Evolutionary conservation across 2,329 filamentous ascomycete species (phyloP).

Genomic region (Aspergillus sp.): DNA sequence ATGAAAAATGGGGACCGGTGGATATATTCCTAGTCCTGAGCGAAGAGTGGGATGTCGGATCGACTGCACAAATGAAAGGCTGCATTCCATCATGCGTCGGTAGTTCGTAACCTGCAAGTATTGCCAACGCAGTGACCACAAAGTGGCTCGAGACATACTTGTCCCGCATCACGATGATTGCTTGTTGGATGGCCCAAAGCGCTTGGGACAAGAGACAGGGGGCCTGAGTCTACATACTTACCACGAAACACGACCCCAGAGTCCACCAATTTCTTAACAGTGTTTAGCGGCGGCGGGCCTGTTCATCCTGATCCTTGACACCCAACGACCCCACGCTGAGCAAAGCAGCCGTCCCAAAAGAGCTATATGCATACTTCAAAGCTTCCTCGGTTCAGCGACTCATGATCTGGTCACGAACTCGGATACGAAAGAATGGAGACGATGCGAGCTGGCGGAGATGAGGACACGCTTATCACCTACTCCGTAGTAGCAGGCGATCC

Average conservation of each 20-base stretch:
- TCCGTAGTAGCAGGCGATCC: not conserved
- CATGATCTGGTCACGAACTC: constrained; percentile 16
- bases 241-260: no score
- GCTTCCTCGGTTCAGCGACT: constrained; percentile 3
- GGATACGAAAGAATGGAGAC: constrained; percentile 4
- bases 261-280: not conserved
- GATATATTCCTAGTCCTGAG: no score
- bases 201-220: no score
- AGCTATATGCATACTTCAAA: constrained; percentile 12
- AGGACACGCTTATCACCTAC: not conserved
- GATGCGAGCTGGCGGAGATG: not conserved
- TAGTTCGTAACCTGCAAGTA: constrained; percentile 1
- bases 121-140: constrained; percentile 8
- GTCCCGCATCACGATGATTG: constrained; percentile 8
- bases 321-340: constrained; percentile 16
- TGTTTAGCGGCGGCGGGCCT: not conserved
- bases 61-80: not conserved
- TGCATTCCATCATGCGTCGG: not conserved
- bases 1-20: not conserved
- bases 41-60: no score
- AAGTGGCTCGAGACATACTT: constrained; percentile 5
- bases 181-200: constrained; percentile 5
- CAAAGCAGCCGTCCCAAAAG: constrained; percentile 8
- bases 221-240: no score
- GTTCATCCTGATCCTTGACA: constrained; percentile 10